Percentiles rank a stretch among this genome's conserved stretches.
Evolutionary conservation across 1,284 basidiomycete species (phyloP).

Genomic region (Apiotrichum sp.): DNA sequence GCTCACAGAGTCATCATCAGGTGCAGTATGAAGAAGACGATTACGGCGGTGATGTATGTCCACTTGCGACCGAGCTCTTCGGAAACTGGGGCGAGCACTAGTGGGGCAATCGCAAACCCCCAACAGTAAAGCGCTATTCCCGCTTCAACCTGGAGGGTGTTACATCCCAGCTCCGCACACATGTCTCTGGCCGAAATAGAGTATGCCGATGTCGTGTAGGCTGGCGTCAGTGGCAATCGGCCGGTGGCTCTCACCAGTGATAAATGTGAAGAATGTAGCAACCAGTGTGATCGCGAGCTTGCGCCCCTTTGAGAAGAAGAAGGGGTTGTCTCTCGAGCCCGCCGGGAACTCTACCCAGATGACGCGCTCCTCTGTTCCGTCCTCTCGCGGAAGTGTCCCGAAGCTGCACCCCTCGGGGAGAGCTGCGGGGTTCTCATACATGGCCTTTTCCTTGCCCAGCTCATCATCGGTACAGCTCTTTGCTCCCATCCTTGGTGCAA

Average conservation of each 20-base stretch:
- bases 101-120: constrained; percentile 64
- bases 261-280: constrained; percentile 57
- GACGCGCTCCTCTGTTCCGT: constrained; percentile 12
- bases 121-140: constrained; percentile 57
- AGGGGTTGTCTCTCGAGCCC: constrained; percentile 55
- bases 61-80: constrained; percentile 71
- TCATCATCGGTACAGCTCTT: too few relatives aligned
- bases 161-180: constrained; percentile 60
- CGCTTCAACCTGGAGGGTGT: constrained; percentile 56
- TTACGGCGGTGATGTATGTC: constrained; percentile 57
- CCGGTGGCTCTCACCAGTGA: constrained; percentile 49
- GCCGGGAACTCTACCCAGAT: constrained; percentile 57
- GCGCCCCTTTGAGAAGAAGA: constrained; percentile 51
- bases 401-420: constrained; percentile 11
- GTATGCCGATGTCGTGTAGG: constrained; percentile 56
- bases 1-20: constrained; percentile 60
- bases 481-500: too few relatives aligned
- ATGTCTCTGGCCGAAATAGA: constrained; percentile 58
- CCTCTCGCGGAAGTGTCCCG: constrained; percentile 1
- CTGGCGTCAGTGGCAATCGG: constrained; percentile 34
- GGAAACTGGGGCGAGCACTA: constrained; percentile 65
- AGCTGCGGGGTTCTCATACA: too few relatives aligned
- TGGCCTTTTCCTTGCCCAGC: too few relatives aligned
- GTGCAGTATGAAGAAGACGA: constrained; percentile 58
- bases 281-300: constrained; percentile 59